These are phyloP conservation scores for Pistacia atlantica DNA, from an alignment of 345 rosid species.

Conservation along the genomic window DNA sequence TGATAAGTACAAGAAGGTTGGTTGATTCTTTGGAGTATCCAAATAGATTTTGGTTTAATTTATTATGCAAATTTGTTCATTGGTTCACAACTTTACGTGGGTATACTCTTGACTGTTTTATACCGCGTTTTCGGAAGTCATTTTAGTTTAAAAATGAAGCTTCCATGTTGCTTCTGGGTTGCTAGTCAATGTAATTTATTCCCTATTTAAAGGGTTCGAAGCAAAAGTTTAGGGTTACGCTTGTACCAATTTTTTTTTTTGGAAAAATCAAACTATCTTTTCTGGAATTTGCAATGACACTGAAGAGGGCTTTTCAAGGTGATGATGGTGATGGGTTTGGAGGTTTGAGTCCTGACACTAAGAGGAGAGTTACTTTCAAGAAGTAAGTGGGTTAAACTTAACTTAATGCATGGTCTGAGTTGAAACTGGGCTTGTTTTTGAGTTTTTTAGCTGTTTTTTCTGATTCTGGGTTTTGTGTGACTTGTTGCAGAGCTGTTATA, in stretches of 20 bases:
- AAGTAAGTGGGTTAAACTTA: conserved; percentile 31
- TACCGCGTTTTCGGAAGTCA: background rate
- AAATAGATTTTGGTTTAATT: background rate
- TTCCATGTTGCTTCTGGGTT: conserved; percentile 8
- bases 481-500: conserved; percentile 41
- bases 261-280: background rate
- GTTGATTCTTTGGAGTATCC: conserved; percentile 6
- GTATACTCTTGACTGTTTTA: conserved; percentile 5
- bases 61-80: background rate
- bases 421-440: background rate
- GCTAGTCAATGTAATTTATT: background rate
- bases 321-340: conserved; percentile 32
- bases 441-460: conserved; percentile 18
- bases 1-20: conserved; percentile 10
- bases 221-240: background rate
- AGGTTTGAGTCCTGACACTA: conserved; percentile 24
- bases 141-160: background rate
- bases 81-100: background rate
- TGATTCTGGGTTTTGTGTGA: background rate
- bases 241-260: background rate
- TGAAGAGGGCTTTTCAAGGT: conserved; percentile 37
- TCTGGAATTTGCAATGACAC: conserved; percentile 19
- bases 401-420: background rate
- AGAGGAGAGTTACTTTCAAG: conserved; percentile 30
- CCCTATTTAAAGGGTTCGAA: background rate